Percentiles rank a stretch among this genome's conserved stretches.
These are phyloP conservation scores for Xylariaceae sp. DNA, from an alignment of 2,329 filamentous ascomycete genomes.

Conservation along the genomic window DNA sequence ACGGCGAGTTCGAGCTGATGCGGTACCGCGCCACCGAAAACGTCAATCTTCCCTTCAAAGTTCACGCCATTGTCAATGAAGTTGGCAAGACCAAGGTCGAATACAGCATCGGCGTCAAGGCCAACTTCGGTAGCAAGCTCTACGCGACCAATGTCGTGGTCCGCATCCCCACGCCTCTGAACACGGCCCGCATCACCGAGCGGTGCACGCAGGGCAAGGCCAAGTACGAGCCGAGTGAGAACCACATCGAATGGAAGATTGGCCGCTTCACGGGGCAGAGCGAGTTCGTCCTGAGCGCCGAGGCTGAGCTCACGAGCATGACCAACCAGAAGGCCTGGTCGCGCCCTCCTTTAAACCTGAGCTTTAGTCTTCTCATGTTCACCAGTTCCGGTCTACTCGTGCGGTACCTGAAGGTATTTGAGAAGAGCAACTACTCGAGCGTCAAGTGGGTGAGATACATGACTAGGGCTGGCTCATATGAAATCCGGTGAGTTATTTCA, in stretches of 20 bases:
- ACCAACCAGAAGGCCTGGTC: slow-evolving; percentile 98
- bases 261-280: slow-evolving; percentile 96
- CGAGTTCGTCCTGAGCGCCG: slow-evolving; percentile 90
- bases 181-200: slow-evolving; percentile 90
- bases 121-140: slow-evolving; percentile 92
- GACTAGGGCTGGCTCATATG: slow-evolving; percentile 95
- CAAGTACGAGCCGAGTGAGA: slow-evolving; percentile 96
- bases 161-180: slow-evolving; percentile 89
- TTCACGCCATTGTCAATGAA: slow-evolving; percentile 97
- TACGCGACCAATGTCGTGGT: slow-evolving; percentile 96
- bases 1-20: slow-evolving; percentile 98
- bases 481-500: slow-evolving; percentile 62
- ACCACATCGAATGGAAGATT: slow-evolving; percentile 99
- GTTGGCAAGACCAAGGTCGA: slow-evolving; percentile 95
- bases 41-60: slow-evolving; percentile 96
- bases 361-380: slow-evolving; percentile 95
- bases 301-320: slow-evolving; percentile 91
- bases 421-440: slow-evolving; percentile 97
- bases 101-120: slow-evolving; percentile 95
- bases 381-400: slow-evolving; percentile 90
- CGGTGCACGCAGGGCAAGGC: slow-evolving; percentile 93
- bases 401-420: slow-evolving; percentile 94
- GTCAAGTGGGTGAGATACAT: slow-evolving; percentile 99
- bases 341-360: slow-evolving; percentile 82
- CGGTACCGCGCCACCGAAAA: slow-evolving; percentile 97